phyloP scores from a whole-genome alignment of 2,329 filamentous ascomycete genomes.

The Fulvia fulva region DNA sequence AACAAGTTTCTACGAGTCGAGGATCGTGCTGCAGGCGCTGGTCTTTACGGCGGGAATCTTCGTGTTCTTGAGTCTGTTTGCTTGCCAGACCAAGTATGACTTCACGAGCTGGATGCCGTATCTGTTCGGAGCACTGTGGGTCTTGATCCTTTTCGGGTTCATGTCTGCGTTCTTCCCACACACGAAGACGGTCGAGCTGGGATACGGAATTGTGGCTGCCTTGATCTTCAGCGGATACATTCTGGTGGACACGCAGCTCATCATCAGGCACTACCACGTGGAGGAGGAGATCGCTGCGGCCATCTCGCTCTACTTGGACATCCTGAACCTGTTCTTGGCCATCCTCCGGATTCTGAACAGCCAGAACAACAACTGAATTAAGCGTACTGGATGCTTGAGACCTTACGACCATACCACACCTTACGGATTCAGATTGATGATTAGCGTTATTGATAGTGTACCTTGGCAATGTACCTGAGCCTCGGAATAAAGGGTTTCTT shows the following conservation, averaged over 20 bases:
- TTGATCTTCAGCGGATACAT: conserved; percentile 94
- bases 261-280: conserved; percentile 93
- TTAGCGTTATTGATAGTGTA: conserved; percentile 1
- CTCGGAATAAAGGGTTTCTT: neutral
- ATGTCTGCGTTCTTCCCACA: conserved; percentile 86
- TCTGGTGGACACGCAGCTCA: conserved; percentile 89
- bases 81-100: conserved; percentile 96
- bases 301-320: conserved; percentile 79
- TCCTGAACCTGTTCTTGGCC: conserved; percentile 79
- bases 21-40: conserved; percentile 84
- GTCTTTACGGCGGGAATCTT: conserved; percentile 72
- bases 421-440: neutral
- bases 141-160: conserved; percentile 86
- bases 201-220: conserved; percentile 77
- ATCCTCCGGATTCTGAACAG: conserved; percentile 96
- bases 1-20: conserved; percentile 80
- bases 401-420: neutral
- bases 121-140: conserved; percentile 86
- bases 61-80: conserved; percentile 68
- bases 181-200: conserved; percentile 74
- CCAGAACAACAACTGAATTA: conserved; percentile 78
- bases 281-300: conserved; percentile 50
- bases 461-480: neutral
- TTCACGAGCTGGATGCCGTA: conserved; percentile 98
- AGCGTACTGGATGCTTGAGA: neutral